These are phyloP conservation scores for Hemisphaericaspora xylofermentans DNA, from an alignment of 1,139 yeast species.

Conservation along the genomic window DNA sequence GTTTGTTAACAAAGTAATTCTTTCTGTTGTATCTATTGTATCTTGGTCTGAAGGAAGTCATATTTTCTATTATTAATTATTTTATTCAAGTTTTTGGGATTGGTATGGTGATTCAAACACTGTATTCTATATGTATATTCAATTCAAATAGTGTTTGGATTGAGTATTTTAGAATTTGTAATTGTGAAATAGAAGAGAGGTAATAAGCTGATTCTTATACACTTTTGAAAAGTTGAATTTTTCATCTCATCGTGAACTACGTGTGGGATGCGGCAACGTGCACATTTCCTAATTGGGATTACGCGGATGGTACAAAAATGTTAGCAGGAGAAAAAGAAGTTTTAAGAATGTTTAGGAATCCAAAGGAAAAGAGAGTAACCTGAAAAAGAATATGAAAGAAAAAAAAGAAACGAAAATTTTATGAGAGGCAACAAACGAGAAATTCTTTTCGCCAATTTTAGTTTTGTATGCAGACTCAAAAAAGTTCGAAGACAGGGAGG, in stretches of 20 bases:
- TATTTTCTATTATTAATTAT: conserved; percentile 2
- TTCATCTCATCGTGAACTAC: not conserved
- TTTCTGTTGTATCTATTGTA: conserved; percentile 14
- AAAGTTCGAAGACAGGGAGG: too few species aligned
- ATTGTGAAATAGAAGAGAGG: not conserved
- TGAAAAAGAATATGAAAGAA: not conserved
- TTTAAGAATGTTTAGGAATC: not conserved
- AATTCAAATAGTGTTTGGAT: not conserved
- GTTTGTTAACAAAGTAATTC: conserved; percentile 7
- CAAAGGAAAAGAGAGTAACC: not conserved
- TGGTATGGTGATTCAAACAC: not conserved
- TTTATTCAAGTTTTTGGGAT: not conserved
- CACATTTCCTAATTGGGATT: conserved; percentile 5
- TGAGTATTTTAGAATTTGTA: not conserved
- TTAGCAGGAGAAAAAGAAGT: not conserved
- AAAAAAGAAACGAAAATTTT: not conserved
- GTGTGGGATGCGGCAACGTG: conserved; percentile 5
- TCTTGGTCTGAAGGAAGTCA: conserved; percentile 15
- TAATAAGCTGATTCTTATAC: conserved; percentile 1
- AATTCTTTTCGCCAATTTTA: not conserved
- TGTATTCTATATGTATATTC: not conserved
- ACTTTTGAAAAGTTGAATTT: conserved; percentile 4
- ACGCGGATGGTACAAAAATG: conserved; percentile 3
- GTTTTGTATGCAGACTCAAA: too few species aligned
- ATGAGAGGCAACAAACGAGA: conserved; percentile 1